A percentile compares a stretch with the other conserved stretches of the same genome.
Evolutionary conservation across 2,329 filamentous ascomycete genomes (phyloP).

Genomic region (Fusarium sp.): DNA sequence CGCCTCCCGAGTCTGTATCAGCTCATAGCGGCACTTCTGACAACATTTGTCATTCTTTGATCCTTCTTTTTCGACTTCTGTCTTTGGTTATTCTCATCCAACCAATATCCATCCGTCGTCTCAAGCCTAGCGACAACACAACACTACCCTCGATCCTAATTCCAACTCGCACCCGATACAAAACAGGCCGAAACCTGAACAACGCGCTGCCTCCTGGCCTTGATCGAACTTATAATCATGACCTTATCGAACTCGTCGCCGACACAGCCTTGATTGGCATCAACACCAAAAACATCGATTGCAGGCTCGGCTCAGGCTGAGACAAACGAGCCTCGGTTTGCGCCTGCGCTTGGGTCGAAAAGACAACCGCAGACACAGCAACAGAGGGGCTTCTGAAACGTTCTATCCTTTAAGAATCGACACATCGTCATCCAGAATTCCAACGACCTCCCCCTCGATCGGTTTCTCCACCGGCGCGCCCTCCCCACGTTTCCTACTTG

Average conservation of each 20-base stretch:
- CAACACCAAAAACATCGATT: constrained; percentile 37
- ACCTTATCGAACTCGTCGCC: constrained; percentile 48
- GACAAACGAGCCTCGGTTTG: constrained; percentile 42
- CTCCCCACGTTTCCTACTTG: constrained; percentile 37
- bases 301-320: constrained; percentile 40
- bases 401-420: constrained; percentile 43
- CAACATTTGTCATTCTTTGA: constrained; percentile 36
- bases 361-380: constrained; percentile 42
- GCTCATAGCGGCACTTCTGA: constrained; percentile 47
- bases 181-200: constrained; percentile 37
- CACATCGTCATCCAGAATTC: constrained; percentile 37
- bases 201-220: constrained; percentile 43
- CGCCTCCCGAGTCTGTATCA: constrained; percentile 44
- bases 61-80: constrained; percentile 28
- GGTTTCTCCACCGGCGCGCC: constrained; percentile 40
- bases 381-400: constrained; percentile 52
- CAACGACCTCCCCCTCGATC: constrained; percentile 40
- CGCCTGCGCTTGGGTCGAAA: constrained; percentile 41
- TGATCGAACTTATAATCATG: constrained; percentile 49
- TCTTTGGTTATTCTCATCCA: constrained; percentile 24
- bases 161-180: constrained; percentile 10
- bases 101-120: constrained; percentile 10
- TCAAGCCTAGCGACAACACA: constrained; percentile 6
- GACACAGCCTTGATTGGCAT: constrained; percentile 52
- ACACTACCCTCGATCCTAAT: background rate